Base-by-base conservation (phyloP, 2,329 filamentous ascomycete species). In the Nemania serpens region DNA sequence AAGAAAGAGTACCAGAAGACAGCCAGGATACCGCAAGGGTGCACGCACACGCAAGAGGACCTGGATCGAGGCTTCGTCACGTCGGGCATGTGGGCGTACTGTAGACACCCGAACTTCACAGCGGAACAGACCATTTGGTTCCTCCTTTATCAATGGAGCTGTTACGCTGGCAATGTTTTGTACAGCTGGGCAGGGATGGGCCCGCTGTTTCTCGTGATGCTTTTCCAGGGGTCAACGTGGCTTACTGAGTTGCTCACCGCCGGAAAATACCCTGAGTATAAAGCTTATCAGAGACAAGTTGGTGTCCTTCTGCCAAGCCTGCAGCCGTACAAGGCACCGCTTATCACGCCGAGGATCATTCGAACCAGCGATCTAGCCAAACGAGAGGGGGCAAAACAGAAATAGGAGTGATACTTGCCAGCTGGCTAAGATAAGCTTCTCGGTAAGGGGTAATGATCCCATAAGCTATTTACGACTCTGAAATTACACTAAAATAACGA, bases 121-220 rank as follows among this genome's bases (percentile, higher is more conserved):
- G 91, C 91, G 5, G 95, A 99, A 77, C 95, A 98, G 77, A 81
- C 87, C 33, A 87, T 98, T 69, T 99, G 95, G 95, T 82, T 96
- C 55, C 79, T 87, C 9, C 77, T 98, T 54, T 98, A 98, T 75
- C 85, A 91, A 71, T 99, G 94, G 95, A 87, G 85, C 67, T 94
- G 90, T 75, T 89, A 86, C 73, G 84, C 88, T 56, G 91, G 88
- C 34, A 84, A 87, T 57, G 86, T 82, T 1, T 80, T 88, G 43
- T 88, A 88, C 73, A 94, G 90, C 76, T 99, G 93, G 91, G 88
- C 90, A 1, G 86, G 85, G 51, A 74, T 85, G 10, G 95, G 94
- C 9, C 83, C 88, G 0, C 71, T 88, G 4, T 80, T 81, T 48
- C 89, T 97, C 68, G 75, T 97, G 20, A 73, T 90, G 49, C 82